Evolutionary conservation across 1,139 yeast species (phyloP).

Genomic region (Debaryomyces udenii): DNA sequence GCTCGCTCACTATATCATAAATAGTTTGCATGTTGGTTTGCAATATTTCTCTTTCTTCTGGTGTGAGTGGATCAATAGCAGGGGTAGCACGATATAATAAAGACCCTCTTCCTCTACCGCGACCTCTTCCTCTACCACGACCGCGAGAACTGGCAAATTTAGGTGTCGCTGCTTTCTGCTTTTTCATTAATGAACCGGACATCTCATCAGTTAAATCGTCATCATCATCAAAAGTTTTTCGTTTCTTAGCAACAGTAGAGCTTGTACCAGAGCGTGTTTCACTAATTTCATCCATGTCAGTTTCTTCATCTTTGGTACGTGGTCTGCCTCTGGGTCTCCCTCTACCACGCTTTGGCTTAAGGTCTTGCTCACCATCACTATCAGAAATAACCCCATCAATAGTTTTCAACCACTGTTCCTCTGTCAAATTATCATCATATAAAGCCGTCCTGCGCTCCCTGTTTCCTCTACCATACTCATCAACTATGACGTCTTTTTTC

Average conservation of each 20-base stretch:
- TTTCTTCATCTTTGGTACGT: constrained; percentile 20
- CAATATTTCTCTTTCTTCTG: constrained; percentile 47
- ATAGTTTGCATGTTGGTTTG: constrained; percentile 46
- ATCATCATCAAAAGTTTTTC: constrained; percentile 15
- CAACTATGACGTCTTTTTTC: constrained; percentile 47
- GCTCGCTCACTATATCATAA: constrained; percentile 46
- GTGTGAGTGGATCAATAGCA: constrained; percentile 39
- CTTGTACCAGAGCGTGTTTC: constrained; percentile 26
- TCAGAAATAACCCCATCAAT: constrained; percentile 53
- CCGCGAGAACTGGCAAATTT: constrained; percentile 19
- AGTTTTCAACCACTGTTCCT: constrained; percentile 75
- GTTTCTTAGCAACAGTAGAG: constrained; percentile 13
- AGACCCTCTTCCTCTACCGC: constrained; percentile 30
- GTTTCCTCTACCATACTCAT: constrained; percentile 62
- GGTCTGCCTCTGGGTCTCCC: constrained; percentile 33
- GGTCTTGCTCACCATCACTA: constrained; percentile 27
- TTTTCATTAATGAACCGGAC: constrained; percentile 19
- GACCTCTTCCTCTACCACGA: constrained; percentile 30
- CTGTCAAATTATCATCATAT: constrained; percentile 73
- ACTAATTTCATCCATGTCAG: constrained; percentile 19
- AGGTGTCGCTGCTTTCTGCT: constrained; percentile 35
- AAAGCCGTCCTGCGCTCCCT: constrained; percentile 64
- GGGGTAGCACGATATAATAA: constrained; percentile 41
- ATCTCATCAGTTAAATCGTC: constrained; percentile 17
- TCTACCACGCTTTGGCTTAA: constrained; percentile 27